Evolutionary conservation across 306 rosid genomes (phyloP), one percentile per base, ranked within the genome.

Genomic region (Acacia acuminata): DNA sequence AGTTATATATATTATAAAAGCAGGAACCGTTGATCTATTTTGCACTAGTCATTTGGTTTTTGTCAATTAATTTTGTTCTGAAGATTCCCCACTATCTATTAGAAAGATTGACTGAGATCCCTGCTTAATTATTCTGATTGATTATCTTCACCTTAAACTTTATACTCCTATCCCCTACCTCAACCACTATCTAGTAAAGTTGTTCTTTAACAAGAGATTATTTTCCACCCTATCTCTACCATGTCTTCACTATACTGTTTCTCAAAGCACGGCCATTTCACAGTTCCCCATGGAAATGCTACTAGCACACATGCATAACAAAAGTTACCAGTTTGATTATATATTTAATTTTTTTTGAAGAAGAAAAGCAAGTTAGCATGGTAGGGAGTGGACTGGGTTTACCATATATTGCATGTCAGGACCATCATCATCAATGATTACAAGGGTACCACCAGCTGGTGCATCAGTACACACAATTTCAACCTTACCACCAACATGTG

Each of bases 401-500:
- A 94, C 99, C 99, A 93, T 95, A 75, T 92, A 95, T 87, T 93
- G 99, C 98, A 95, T 95, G 81, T 95, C 99, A 66, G 97, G 99
- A 78, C 99, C 99, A 82, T 92, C 97, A 43, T 95, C 99, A 81
- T 95, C 98, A 80, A 95, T 89, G 76, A 90, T 83, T 55, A 95
- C 93, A 81, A 95, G 97, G 74, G 88, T 84, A 75, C 97, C 99
- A 19, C 99, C 98, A 44, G 99, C 98, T 19, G 99, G 99, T 80
- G 99, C 98, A 81, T 75, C 83, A 53, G 87, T 86, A 82, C 90
- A 95, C 86, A 90, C 78, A 74, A 93, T 92, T 86, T 89, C 94
- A 73, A 95, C 96, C 90, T 88, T 95, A 66, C 98, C 99, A 48
- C 98, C 94, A 70, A 89, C 93, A 42, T 82, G 91, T 4, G 99